phyloP scores from a whole-genome alignment of 169 alveolate genomes.

The Cytauxzoon felis region DNA sequence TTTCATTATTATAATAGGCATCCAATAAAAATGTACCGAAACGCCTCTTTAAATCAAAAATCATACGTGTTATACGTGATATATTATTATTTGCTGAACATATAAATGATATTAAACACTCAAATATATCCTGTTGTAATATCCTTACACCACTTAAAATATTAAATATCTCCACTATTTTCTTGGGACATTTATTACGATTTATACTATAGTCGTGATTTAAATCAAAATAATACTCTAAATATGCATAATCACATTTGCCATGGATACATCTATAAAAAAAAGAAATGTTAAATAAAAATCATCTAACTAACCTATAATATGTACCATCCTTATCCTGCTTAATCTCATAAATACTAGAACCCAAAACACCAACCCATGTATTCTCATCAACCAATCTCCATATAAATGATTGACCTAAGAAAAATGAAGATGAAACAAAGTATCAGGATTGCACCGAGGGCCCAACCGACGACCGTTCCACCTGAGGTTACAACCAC shows the following conservation, averaged over 20 bases:
- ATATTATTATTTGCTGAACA: constrained; percentile 80
- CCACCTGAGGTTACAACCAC: too few relatives aligned
- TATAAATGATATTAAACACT: constrained; percentile 71
- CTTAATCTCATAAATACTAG: constrained; percentile 28
- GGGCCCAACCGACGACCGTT: too few relatives aligned
- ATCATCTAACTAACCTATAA: constrained; percentile 40
- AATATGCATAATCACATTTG: constrained; percentile 3
- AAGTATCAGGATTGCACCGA: too few relatives aligned
- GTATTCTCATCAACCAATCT: constrained; percentile 13
- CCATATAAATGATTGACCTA: constrained; percentile 61
- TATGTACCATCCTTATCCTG: constrained; percentile 33
- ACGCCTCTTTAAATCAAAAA: constrained; percentile 50
- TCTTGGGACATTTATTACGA: constrained; percentile 51
- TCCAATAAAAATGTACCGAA: constrained; percentile 46
- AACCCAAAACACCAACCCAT: constrained; percentile 57
- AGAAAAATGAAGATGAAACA: background rate
- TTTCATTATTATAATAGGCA: background rate
- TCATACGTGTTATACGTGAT: constrained; percentile 65
- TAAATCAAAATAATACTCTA: constrained; percentile 30
- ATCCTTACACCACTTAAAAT: constrained; percentile 62
- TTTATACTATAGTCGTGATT: constrained; percentile 40
- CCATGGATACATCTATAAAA: constrained; percentile 21
- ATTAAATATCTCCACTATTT: constrained; percentile 55
- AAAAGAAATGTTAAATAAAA: background rate
- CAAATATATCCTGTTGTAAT: constrained; percentile 69